A percentile compares a stretch with the other conserved stretches of the same genome.
Conservation (phyloP, 768 basidiomycete species). For the Cystofilobasidium capitatum region DNA sequence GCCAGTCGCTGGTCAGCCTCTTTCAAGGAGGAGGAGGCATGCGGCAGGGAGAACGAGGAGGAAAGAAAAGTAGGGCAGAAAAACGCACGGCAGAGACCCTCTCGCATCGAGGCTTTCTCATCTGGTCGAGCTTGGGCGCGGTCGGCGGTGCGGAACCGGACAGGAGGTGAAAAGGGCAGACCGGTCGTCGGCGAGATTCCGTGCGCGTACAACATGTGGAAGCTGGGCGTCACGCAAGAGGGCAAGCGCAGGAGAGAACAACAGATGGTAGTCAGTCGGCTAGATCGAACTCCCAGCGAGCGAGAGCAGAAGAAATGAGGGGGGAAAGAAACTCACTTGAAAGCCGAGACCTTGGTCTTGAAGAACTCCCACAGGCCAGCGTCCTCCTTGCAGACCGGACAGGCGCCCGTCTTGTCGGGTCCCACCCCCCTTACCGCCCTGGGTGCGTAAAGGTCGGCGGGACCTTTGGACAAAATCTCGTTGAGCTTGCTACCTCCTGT, state of each 20-base stretch:
- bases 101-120: constrained; percentile 52
- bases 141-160: constrained; percentile 48
- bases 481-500: background rate
- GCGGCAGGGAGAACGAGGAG: too few species aligned
- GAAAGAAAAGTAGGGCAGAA: background rate
- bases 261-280: background rate
- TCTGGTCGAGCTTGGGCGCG: constrained; percentile 44
- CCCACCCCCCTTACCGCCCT: background rate
- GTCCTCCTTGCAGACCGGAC: background rate
- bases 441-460: background rate
- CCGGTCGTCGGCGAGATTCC: constrained; percentile 63
- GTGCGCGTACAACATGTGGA: constrained; percentile 18
- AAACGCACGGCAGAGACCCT: constrained; percentile 55
- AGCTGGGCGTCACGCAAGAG: constrained; percentile 2
- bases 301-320: background rate
- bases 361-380: background rate
- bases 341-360: background rate
- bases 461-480: background rate
- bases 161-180: constrained; percentile 67
- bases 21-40: too few species aligned
- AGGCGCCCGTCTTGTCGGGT: background rate
- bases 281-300: background rate
- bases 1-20: background rate
- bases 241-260: background rate
- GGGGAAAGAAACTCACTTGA: background rate